Base-by-base conservation (phyloP, 805 yeast genomes). In the Candida broadrunensis region DNA sequence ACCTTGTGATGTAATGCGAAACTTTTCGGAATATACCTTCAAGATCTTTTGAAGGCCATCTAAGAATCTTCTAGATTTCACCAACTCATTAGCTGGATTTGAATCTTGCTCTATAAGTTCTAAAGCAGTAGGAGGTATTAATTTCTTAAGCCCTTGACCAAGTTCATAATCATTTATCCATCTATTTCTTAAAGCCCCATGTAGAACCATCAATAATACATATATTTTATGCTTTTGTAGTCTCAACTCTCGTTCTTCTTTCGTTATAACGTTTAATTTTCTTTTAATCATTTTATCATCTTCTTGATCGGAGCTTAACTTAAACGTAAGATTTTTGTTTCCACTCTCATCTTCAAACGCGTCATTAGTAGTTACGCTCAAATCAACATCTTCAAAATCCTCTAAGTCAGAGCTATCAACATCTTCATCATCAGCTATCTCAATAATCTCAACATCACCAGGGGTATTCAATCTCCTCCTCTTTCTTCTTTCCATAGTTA, bases 11-110 rank as follows among this genome's bases (percentile, higher is more conserved):
- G 75, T 66, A 1, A 83, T 71, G 14, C 69, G 73, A 54, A 81
- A 85, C 45, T 67, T 67, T 11, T 61, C 60, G 17, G 69, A 56
- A 86, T 95, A 93, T 26, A 70, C 63, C 13, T 65, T 69, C 81
- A 85, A 77, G 1, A 85, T 59, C 45, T 78, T 80, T 33, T 83
- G 72, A n/a, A 93, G 52, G 0, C 91, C 87, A 56, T 88, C 97
- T 2, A 90, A 66, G 24, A 93, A 72, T 49, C 79, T 73, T 40
- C 95, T 67, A 0, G 95, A 70, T 43, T 75, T 74, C 16, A 81
- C 78, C 30, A 58, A 56, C 16, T 38, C 49, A 9, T 49, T 49
- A 32, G 43, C 41, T 12, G 33, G 20, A 32, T 43, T 39, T 12
- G 33, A n/a, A 29, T 54, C 56, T 29, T 46, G 56, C 15, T 53